These are phyloP conservation scores for Bipolaris gigantea DNA, from an alignment of 2,329 filamentous ascomycete genomes.

Conservation along the genomic window DNA sequence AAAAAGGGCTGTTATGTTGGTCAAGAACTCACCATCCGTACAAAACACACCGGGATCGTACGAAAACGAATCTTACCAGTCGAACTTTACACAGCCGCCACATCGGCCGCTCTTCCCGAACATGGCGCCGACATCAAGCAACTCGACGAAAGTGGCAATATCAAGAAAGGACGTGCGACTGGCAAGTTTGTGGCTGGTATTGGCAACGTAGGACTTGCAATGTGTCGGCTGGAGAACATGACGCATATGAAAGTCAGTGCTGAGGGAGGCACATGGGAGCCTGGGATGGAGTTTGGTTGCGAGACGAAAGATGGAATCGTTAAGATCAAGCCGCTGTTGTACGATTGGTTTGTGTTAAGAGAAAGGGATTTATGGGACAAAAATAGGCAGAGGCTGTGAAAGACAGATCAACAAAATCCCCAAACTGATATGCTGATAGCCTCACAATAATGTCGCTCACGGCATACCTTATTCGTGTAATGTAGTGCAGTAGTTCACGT, in stretches of 20 bases:
- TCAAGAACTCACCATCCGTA: constrained; percentile 94
- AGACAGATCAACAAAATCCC: neutral
- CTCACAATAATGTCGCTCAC: neutral
- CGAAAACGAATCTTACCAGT: constrained; percentile 86
- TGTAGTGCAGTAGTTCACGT: neutral
- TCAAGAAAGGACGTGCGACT: constrained; percentile 62
- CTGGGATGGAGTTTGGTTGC: constrained; percentile 56
- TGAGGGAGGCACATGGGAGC: constrained; percentile 62
- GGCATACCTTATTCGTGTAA: neutral
- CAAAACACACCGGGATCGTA: constrained; percentile 90
- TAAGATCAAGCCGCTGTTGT: constrained; percentile 67
- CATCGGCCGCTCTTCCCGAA: constrained; percentile 41
- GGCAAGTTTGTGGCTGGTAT: constrained; percentile 80
- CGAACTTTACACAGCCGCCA: constrained; percentile 60
- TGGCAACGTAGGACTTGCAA: constrained; percentile 82
- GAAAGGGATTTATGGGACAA: constrained; percentile 38
- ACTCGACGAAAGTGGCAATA: constrained; percentile 47
- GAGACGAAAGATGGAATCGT: constrained; percentile 25
- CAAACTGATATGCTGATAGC: neutral
- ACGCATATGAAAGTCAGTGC: constrained; percentile 74
- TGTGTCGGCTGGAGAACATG: constrained; percentile 91
- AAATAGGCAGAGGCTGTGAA: constrained; percentile 21
- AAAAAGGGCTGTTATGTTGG: constrained; percentile 96
- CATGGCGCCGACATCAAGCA: constrained; percentile 58
- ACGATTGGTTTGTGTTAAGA: constrained; percentile 66